Evolutionary conservation across 1,139 yeast species (phyloP).

Genomic region (Debaryomyces singareniensis): DNA sequence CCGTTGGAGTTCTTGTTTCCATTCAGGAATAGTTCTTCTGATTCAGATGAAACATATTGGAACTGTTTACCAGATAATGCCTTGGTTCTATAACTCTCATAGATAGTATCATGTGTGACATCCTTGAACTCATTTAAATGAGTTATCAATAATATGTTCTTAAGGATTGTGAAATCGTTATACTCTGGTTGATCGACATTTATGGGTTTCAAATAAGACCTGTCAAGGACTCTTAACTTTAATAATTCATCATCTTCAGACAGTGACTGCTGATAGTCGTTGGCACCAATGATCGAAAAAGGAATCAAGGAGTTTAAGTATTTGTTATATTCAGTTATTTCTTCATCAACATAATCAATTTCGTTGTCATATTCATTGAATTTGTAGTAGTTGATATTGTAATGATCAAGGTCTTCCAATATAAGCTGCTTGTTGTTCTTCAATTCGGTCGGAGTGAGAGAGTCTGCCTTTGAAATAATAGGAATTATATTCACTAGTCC

Average conservation of each 20-base stretch:
- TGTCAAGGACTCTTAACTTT: slow-evolving; percentile 34
- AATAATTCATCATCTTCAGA: slow-evolving; percentile 29
- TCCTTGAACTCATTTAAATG: slow-evolving; percentile 74
- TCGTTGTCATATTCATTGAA: slow-evolving; percentile 47
- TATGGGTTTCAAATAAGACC: slow-evolving; percentile 30
- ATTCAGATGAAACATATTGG: slow-evolving; percentile 24
- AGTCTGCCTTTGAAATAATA: slow-evolving; percentile 37
- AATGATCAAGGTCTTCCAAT: slow-evolving; percentile 35
- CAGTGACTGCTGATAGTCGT: slow-evolving; percentile 30
- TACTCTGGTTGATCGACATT: slow-evolving; percentile 50
- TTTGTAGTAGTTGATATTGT: slow-evolving; percentile 37
- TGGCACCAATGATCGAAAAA: slow-evolving; percentile 40
- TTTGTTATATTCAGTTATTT: slow-evolving; percentile 42
- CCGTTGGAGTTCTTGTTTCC: slow-evolving; percentile 2
- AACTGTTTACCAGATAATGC: slow-evolving; percentile 47
- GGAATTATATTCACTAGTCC: slow-evolving; percentile 39
- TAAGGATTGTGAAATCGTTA: slow-evolving; percentile 61
- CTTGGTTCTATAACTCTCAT: slow-evolving; percentile 70
- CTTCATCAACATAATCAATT: slow-evolving; percentile 43
- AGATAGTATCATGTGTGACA: slow-evolving; percentile 57
- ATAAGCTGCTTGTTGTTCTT: slow-evolving; percentile 31
- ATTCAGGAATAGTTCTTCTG: slow-evolving; percentile 5
- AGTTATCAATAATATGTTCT: slow-evolving; percentile 66
- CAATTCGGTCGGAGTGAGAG: slow-evolving; percentile 33
- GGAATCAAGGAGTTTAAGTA: slow-evolving; percentile 38